A percentile compares a stretch with the other conserved stretches of the same genome.
Conservation (phyloP, 139 green algal genomes). For the Nannochloris sp. region DNA sequence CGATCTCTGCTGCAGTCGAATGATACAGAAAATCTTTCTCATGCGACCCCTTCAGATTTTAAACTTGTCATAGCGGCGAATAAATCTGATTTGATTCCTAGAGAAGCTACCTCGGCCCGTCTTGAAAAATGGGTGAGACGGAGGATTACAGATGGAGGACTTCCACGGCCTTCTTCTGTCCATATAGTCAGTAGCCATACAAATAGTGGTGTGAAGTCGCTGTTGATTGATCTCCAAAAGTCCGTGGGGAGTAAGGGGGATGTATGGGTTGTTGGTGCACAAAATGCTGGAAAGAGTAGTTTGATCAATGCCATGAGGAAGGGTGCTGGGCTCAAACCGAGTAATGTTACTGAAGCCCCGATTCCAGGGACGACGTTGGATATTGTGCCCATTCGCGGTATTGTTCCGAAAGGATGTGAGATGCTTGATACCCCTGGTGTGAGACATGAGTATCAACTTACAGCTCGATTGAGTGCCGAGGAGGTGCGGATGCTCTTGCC, state of each 20-base stretch:
- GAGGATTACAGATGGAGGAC: conserved; percentile 36
- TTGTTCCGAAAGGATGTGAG: conserved; percentile 63
- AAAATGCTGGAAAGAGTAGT: conserved; percentile 88
- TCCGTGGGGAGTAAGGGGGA: conserved; percentile 61
- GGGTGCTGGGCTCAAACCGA: conserved; percentile 32
- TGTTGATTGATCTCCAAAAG: conserved; percentile 39
- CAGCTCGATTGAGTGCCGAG: conserved; percentile 48
- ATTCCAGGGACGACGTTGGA: conserved; percentile 91
- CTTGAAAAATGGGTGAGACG: conserved; percentile 50
- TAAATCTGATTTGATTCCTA: conserved; percentile 88
- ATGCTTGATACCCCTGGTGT: conserved; percentile 95
- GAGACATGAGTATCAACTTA: conserved; percentile 78
- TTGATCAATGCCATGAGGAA: conserved; percentile 88
- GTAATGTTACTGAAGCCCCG: conserved; percentile 65
- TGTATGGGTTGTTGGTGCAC: conserved; percentile 83
- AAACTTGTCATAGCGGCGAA: conserved; percentile 80
- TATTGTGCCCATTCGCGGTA: conserved; percentile 61
- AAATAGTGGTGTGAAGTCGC: conserved; percentile 33
- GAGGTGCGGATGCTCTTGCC: conserved; percentile 74
- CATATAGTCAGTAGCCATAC: conserved; percentile 50
- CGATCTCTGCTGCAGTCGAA: conserved; percentile 17
- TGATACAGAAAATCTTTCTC: background rate
- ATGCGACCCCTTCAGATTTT: conserved; percentile 15
- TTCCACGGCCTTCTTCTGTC: conserved; percentile 43
- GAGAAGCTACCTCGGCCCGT: background rate